Percentiles rank a stretch among this genome's conserved stretches.
phyloP scores from a whole-genome alignment of 805 yeast species.

The Ogataea siamensis region DNA sequence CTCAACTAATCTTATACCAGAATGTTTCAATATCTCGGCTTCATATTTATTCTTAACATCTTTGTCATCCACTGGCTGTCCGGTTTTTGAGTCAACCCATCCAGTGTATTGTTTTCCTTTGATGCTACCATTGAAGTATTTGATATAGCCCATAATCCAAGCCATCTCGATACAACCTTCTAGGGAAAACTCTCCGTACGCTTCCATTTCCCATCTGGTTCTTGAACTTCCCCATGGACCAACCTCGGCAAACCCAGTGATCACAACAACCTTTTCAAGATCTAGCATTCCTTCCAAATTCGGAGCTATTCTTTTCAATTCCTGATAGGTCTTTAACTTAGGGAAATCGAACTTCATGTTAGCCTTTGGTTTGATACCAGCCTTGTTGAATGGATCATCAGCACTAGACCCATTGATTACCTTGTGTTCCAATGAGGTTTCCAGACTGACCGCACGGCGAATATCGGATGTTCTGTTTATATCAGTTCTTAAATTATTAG shows the following conservation, averaged over 20 bases:
- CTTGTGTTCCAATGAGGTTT: slow-evolving; percentile 82
- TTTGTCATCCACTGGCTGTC: slow-evolving; percentile 89
- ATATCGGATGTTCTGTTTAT: slow-evolving; percentile 81
- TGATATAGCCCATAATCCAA: slow-evolving; percentile 98
- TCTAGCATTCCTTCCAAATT: slow-evolving; percentile 89
- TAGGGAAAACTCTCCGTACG: slow-evolving; percentile 87
- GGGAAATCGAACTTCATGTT: slow-evolving; percentile 96
- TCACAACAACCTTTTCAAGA: slow-evolving; percentile 87
- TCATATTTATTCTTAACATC: slow-evolving; percentile 93
- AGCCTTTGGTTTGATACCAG: slow-evolving; percentile 86
- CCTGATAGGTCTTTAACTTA: slow-evolving; percentile 69
- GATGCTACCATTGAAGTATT: slow-evolving; percentile 87
- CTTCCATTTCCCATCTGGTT: slow-evolving; percentile 99
- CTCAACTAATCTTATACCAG: slow-evolving; percentile 96
- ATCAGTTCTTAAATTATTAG: slow-evolving; percentile 73
- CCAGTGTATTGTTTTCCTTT: slow-evolving; percentile 92
- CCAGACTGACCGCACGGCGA: slow-evolving; percentile 93
- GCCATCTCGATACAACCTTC: slow-evolving; percentile 99
- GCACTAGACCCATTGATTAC: slow-evolving; percentile 85
- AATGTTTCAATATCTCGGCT: slow-evolving; percentile 79
- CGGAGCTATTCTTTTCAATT: slow-evolving; percentile 64
- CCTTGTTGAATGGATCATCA: slow-evolving; percentile 79
- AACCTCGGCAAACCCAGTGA: slow-evolving; percentile 97
- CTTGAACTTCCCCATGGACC: slow-evolving; percentile 99
- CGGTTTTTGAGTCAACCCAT: slow-evolving; percentile 96